Conservation (phyloP, 2,329 filamentous ascomycete genomes). For the Fusarium papillatum region DNA sequence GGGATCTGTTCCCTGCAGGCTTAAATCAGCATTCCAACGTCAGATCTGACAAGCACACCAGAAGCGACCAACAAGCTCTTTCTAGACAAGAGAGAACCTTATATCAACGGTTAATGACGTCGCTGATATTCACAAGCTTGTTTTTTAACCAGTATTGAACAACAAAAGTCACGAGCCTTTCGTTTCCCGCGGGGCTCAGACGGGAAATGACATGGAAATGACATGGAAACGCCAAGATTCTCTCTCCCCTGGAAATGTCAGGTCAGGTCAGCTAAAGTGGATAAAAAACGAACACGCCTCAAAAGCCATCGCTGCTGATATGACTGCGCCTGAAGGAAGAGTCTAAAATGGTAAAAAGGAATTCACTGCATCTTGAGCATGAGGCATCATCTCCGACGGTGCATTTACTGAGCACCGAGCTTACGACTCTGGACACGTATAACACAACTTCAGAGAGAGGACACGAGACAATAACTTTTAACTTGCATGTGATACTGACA, state of each 20-base stretch:
- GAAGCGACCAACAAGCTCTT: neutral
- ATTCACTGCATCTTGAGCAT: neutral
- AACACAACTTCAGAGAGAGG: neutral
- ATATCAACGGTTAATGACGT: neutral
- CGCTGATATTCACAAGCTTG: neutral
- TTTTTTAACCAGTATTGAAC: neutral
- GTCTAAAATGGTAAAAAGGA: neutral
- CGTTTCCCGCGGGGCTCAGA: neutral
- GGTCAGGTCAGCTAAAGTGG: neutral
- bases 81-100: neutral
- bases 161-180: neutral
- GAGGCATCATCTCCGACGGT: neutral
- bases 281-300: neutral
- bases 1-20: neutral
- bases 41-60: neutral
- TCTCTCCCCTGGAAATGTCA: neutral
- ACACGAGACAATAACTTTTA: neutral
- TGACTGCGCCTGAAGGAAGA: neutral
- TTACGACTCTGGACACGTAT: neutral
- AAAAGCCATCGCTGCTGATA: neutral
- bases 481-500: conserved; percentile 1
- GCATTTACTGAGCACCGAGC: neutral
- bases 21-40: neutral
- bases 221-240: neutral
- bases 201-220: neutral